These are phyloP conservation scores for Ligustrum vulgare DNA, from an alignment of 257 asterid species.

Conservation along the genomic window DNA sequence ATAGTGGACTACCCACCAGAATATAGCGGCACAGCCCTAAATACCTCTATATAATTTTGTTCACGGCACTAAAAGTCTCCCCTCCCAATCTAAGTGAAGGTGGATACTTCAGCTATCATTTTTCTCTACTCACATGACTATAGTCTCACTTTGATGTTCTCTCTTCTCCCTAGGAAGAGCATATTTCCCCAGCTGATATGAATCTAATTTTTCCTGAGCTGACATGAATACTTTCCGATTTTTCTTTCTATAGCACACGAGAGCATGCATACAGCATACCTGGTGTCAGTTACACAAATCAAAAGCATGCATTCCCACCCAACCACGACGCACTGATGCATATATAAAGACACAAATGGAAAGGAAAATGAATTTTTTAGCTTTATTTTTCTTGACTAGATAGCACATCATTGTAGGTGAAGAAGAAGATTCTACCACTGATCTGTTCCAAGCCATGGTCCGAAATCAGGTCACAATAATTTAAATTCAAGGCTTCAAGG, in stretches of 20 bases:
- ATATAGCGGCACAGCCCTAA: too few relatives aligned
- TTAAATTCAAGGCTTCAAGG: slow-evolving; percentile 67
- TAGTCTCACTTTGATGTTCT: neutral
- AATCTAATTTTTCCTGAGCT: too few relatives aligned
- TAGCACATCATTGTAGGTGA: neutral
- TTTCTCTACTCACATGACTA: neutral
- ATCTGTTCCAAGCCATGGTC: slow-evolving; percentile 68
- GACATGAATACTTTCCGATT: too few relatives aligned
- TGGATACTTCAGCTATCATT: too few relatives aligned
- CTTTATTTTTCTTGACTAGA: neutral
- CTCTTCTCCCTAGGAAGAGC: neutral
- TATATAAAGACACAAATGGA: neutral
- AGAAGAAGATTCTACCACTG: slow-evolving; percentile 44
- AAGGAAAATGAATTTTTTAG: neutral
- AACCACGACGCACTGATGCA: neutral
- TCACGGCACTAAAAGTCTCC: too few relatives aligned
- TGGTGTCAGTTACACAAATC: neutral
- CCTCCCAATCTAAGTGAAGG: too few relatives aligned
- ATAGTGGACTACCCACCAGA: too few relatives aligned
- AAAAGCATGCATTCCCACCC: neutral
- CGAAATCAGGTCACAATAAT: slow-evolving; percentile 76
- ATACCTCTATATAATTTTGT: too few relatives aligned
- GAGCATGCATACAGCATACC: too few relatives aligned
- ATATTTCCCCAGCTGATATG: too few relatives aligned
- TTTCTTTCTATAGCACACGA: too few relatives aligned